These are phyloP conservation scores for Pyricularia sp. DNA, from an alignment of 2,329 filamentous ascomycete species.

Conservation along the genomic window DNA sequence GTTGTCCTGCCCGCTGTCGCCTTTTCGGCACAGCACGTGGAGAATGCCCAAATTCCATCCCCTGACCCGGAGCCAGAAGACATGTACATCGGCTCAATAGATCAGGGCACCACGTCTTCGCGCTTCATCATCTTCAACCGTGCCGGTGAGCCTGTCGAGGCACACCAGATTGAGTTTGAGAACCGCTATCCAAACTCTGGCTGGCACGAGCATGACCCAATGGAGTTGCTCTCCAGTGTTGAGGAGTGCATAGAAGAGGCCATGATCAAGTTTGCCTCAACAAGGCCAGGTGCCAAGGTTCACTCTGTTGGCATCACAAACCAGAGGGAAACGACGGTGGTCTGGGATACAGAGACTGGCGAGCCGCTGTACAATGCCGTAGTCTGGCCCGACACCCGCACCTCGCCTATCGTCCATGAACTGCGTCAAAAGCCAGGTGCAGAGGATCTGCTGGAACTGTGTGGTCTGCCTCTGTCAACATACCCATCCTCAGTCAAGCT, in stretches of 20 bases:
- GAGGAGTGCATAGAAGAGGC: conserved; percentile 73
- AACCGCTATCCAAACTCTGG: conserved; percentile 80
- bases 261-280: conserved; percentile 58
- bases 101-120: conserved; percentile 84
- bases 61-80: conserved; percentile 9
- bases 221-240: conserved; percentile 66
- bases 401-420: conserved; percentile 61
- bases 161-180: conserved; percentile 78
- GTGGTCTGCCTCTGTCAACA: conserved; percentile 76
- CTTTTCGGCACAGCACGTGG: conserved; percentile 1
- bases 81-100: conserved; percentile 75
- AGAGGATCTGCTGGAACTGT: conserved; percentile 59
- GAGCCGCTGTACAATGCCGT: conserved; percentile 77
- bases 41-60: background rate
- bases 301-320: conserved; percentile 79
- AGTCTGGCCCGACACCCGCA: conserved; percentile 84
- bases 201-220: conserved; percentile 85
- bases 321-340: conserved; percentile 79
- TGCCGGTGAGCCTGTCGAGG: conserved; percentile 65
- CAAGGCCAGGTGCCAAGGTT: conserved; percentile 60
- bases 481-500: conserved; percentile 85
- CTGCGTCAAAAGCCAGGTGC: conserved; percentile 59
- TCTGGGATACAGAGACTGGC: conserved; percentile 76
- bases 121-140: conserved; percentile 87
- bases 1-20: background rate